phyloP scores from a whole-genome alignment of 768 basidiomycete genomes.

The Mycena pura region DNA sequence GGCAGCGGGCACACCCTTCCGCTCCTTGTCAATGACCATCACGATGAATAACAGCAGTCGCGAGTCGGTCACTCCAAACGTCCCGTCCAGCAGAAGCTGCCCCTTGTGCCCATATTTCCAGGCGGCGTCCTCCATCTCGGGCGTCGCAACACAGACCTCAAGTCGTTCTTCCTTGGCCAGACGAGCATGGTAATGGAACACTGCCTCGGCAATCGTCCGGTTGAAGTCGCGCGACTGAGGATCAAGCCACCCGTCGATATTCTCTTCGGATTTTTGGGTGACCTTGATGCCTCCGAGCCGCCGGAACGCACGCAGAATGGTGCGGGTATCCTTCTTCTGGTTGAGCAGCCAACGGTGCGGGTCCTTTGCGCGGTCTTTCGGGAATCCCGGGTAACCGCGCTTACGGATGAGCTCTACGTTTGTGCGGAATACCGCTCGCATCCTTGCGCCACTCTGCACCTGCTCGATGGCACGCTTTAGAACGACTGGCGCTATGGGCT shows the following conservation, averaged over 20 bases:
- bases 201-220: conserved; percentile 18
- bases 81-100: conserved; percentile 31
- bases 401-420: no score
- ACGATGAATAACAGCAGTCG: conserved; percentile 39
- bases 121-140: conserved; percentile 30
- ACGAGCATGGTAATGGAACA: conserved; percentile 34
- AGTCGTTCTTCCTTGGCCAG: conserved; percentile 24
- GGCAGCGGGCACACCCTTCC: conserved; percentile 37
- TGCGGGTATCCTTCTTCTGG: no score
- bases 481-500: no score
- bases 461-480: no score
- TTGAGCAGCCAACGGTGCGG: no score
- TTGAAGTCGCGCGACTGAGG: conserved; percentile 27
- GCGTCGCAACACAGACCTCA: conserved; percentile 35
- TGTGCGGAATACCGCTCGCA: no score
- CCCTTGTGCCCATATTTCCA: conserved; percentile 29
- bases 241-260: conserved; percentile 36
- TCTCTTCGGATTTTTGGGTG: no score
- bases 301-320: no score
- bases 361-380: no score
- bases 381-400: no score
- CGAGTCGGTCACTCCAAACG: conserved; percentile 28
- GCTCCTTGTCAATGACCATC: conserved; percentile 35
- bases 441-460: no score
- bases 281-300: no score